phyloP scores from a whole-genome alignment of 2,329 filamentous ascomycete species.

The Ambrosiella xylebori region DNA sequence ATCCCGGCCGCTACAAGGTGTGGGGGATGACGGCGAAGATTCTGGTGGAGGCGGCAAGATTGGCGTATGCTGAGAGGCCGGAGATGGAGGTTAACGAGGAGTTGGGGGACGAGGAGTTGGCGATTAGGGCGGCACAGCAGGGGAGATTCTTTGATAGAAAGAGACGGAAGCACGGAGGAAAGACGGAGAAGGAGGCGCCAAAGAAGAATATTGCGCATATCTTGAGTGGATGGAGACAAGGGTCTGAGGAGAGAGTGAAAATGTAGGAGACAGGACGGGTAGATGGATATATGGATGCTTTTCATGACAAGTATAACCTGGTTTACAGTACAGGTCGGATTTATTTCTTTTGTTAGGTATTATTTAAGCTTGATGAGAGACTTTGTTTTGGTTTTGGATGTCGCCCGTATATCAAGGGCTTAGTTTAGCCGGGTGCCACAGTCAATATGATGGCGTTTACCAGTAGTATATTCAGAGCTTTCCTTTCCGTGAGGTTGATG shows the following conservation, averaged over 20 bases:
- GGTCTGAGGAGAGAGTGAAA: conserved; percentile 10
- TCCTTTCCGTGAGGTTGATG: no score
- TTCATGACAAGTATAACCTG: not conserved
- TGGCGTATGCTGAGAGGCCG: conserved; percentile 69
- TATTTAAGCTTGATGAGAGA: no score
- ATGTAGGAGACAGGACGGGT: conserved; percentile 6
- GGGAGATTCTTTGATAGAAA: conserved; percentile 25
- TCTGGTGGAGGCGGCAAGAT: conserved; percentile 67
- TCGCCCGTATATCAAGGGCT: no score
- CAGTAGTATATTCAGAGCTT: no score
- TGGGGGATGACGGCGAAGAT: conserved; percentile 93
- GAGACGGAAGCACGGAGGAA: conserved; percentile 1
- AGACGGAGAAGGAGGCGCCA: not conserved
- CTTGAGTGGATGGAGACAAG: conserved; percentile 2
- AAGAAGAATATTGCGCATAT: conserved; percentile 6
- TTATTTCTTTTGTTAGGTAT: no score
- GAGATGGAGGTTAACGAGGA: conserved; percentile 55
- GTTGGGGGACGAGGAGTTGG: conserved; percentile 36
- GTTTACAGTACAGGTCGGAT: not conserved
- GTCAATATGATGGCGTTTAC: no score
- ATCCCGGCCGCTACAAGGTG: conserved; percentile 52
- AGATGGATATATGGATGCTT: not conserved
- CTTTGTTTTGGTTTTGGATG: no score
- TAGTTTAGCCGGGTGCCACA: no score
- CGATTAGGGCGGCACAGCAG: conserved; percentile 27